These are phyloP conservation scores for Pestalotiopsis sp. DNA, from an alignment of 2,329 filamentous ascomycete genomes.

Conservation along the genomic window DNA sequence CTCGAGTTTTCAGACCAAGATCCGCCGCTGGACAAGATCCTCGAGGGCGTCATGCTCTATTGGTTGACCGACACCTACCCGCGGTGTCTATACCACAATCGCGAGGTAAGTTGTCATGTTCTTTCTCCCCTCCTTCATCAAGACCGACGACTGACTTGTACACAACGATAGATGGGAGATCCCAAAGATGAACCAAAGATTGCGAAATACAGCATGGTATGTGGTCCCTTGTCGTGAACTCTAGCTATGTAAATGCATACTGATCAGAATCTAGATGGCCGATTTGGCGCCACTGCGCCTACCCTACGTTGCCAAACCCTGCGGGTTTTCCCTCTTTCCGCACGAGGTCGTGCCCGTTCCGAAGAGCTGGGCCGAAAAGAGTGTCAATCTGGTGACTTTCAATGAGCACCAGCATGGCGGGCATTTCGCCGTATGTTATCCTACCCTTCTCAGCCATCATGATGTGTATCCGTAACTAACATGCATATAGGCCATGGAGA, in stretches of 20 bases:
- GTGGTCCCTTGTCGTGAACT: not conserved
- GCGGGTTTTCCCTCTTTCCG: conserved; percentile 49
- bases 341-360: conserved; percentile 44
- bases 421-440: conserved; percentile 48
- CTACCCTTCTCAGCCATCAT: not conserved
- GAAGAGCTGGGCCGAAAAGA: conserved; percentile 34
- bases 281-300: not conserved
- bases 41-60: conserved; percentile 54
- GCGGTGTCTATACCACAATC: conserved; percentile 53
- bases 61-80: conserved; percentile 57
- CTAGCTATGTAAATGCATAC: not conserved
- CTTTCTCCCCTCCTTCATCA: conserved; percentile 14
- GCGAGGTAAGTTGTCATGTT: conserved; percentile 25
- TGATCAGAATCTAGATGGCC: not conserved
- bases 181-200: not conserved
- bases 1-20: conserved; percentile 52
- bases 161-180: conserved; percentile 30
- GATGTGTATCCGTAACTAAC: not conserved
- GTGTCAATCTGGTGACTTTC: conserved; percentile 40
- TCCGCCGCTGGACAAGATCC: conserved; percentile 42
- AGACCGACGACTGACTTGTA: not conserved
- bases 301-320: conserved; percentile 38
- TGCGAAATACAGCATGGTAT: not conserved
- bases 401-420: conserved; percentile 42
- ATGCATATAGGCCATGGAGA: conserved; percentile 5